phyloP scores from a whole-genome alignment of 805 yeast species.

The Scheffersomyces amazonensis region DNA sequence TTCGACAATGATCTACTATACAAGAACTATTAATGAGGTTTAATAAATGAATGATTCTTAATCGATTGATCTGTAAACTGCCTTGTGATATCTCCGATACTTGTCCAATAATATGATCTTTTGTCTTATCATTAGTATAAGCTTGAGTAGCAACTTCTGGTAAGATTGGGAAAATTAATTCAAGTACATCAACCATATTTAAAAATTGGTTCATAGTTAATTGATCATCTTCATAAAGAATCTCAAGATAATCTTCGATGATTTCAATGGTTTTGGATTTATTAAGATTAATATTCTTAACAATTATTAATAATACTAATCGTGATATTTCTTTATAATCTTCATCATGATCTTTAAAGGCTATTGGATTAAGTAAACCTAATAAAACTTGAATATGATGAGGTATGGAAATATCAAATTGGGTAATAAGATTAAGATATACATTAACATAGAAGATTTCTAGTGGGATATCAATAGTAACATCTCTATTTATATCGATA shows the following conservation, averaged over 20 bases:
- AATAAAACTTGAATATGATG: slow-evolving; percentile 20
- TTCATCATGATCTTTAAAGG: neutral
- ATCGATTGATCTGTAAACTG: slow-evolving; percentile 8
- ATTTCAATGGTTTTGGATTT: slow-evolving; percentile 11
- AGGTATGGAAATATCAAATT: slow-evolving; percentile 14
- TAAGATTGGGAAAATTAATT: slow-evolving; percentile 23
- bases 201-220: slow-evolving; percentile 12
- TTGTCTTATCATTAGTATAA: slow-evolving; percentile 19
- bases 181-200: slow-evolving; percentile 18
- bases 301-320: slow-evolving; percentile 16
- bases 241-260: slow-evolving; percentile 21
- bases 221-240: slow-evolving; percentile 10
- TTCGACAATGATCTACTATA: slow-evolving; percentile 48
- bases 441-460: neutral
- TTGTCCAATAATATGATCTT: slow-evolving; percentile 11
- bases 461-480: no score
- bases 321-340: slow-evolving; percentile 12
- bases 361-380: slow-evolving; percentile 12
- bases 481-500: neutral
- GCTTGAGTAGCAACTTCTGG: slow-evolving; percentile 19
- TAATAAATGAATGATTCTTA: slow-evolving; percentile 16
- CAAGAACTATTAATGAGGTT: slow-evolving; percentile 36
- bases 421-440: slow-evolving; percentile 4
- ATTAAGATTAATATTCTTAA: slow-evolving; percentile 17
- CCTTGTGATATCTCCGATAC: slow-evolving; percentile 2